Conservation (phyloP, 495 filamentous ascomycete genomes). For the Penicillium steckii region DNA sequence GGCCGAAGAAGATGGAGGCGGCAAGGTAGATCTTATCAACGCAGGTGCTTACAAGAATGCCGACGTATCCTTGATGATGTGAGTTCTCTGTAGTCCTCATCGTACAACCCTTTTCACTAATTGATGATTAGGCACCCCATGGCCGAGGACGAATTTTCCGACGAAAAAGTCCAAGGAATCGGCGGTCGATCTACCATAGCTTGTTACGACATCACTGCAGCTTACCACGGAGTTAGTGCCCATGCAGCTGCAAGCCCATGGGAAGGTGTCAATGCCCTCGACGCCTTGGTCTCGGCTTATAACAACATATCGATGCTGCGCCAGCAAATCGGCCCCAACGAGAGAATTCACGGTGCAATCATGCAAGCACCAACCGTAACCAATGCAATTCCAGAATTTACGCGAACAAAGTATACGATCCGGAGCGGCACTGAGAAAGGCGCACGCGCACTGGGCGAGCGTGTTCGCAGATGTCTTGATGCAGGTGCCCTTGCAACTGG, state of each 20-base stretch:
- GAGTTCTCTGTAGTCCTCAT: slow-evolving; percentile 19
- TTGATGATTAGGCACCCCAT: slow-evolving; percentile 26
- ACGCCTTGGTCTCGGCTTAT: slow-evolving; percentile 62
- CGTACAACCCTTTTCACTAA: background rate
- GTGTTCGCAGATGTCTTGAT: slow-evolving; percentile 59
- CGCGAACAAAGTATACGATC: slow-evolving; percentile 52
- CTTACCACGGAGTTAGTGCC: slow-evolving; percentile 34
- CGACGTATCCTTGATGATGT: slow-evolving; percentile 65
- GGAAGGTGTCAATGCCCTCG: slow-evolving; percentile 63
- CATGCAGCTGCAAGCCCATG: slow-evolving; percentile 65
- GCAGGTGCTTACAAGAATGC: slow-evolving; percentile 62
- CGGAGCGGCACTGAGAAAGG: slow-evolving; percentile 46
- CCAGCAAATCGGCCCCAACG: slow-evolving; percentile 60
- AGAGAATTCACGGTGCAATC: slow-evolving; percentile 60
- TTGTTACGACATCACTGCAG: slow-evolving; percentile 33
- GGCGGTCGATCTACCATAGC: slow-evolving; percentile 39
- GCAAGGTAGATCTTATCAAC: slow-evolving; percentile 64
- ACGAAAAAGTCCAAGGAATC: slow-evolving; percentile 22
- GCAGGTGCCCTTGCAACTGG: slow-evolving; percentile 62
- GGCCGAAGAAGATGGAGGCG: slow-evolving; percentile 69
- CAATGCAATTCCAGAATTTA: slow-evolving; percentile 61
- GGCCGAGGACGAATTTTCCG: slow-evolving; percentile 26
- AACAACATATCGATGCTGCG: slow-evolving; percentile 60
- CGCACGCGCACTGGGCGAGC: slow-evolving; percentile 44
- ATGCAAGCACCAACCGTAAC: slow-evolving; percentile 57